Base-by-base conservation (phyloP, 2,329 filamentous ascomycete genomes). In the Aspergillus neoniger region DNA sequence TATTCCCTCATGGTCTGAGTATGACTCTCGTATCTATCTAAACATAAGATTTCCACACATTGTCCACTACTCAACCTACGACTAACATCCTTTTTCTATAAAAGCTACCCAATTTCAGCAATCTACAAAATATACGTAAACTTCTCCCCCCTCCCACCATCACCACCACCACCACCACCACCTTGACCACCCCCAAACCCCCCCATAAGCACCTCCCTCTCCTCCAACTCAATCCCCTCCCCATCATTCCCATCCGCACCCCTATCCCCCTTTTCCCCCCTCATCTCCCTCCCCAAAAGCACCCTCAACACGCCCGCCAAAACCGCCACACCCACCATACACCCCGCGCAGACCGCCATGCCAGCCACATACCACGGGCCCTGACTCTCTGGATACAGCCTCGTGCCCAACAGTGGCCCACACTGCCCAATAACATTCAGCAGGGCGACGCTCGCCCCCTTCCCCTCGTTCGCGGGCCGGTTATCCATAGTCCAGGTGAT, bases 401-500 rank as follows among this genome's bases (percentile, higher is more conserved):
- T 79, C 6, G 86, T 88, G 15, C 88, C 88, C n/a, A 90, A 77
- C 3, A 91, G 76, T 2, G 91, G 91, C 0, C 91, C 91, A 64
- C 88, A 88, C 77, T 96, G 91, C 1, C 91, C 93, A 14, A 96
- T 83, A 38, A 92, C 70, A 74, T 96, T 93, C 70, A 97, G 75
- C 32, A 96, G 81, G 1, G 90, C 91, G 69, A 96, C 91, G 1
- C 89, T 91, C 1, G 86, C 86, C 0, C 91, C 91, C 66, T 90
- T 89, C 6, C 86, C 85, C 55, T 85, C 85, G 63, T 88, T 86
- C 12, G 82, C 86, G 56, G 84, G 79, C 72, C 95, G 91, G 74
- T 96, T 96, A 72, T 96, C 96, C 70, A 96, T 85, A 38, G 86
- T 91, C 92, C 92, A 96, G 1, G 91, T 89, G 59, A 96, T 90